These are phyloP conservation scores for Postia placenta DNA, from an alignment of 768 basidiomycete genomes.

Conservation along the genomic window DNA sequence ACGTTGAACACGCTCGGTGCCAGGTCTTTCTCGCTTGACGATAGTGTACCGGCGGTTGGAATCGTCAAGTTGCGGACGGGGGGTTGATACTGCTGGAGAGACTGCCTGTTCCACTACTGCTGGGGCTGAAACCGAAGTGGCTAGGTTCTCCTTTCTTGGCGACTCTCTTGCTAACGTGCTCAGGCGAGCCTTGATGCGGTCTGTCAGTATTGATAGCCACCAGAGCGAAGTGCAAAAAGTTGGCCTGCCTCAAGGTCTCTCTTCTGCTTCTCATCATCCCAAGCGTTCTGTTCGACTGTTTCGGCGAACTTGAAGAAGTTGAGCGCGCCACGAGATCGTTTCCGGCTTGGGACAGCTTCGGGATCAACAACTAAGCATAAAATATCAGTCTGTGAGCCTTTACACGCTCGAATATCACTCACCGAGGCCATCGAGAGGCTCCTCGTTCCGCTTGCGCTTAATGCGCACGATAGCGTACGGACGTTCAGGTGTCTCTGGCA, in stretches of 20 bases:
- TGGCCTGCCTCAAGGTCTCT: slow-evolving; percentile 55
- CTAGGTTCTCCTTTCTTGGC: slow-evolving; percentile 2
- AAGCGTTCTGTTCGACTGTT: slow-evolving; percentile 65
- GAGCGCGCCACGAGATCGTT: slow-evolving; percentile 48
- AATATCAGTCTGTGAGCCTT: no score
- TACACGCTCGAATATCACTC: no score
- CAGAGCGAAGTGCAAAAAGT: no score
- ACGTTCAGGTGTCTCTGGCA: slow-evolving; percentile 19
- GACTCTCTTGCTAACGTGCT: slow-evolving; percentile 16
- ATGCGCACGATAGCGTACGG: slow-evolving; percentile 72
- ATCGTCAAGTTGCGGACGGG: background rate
- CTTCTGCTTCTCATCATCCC: slow-evolving; percentile 54
- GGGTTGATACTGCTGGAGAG: background rate
- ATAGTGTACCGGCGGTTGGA: slow-evolving; percentile 19
- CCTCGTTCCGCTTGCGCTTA: slow-evolving; percentile 78
- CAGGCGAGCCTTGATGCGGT: slow-evolving; percentile 1
- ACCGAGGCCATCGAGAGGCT: slow-evolving; percentile 79
- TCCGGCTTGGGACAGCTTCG: slow-evolving; percentile 35
- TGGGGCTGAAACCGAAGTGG: background rate
- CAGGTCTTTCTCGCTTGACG: slow-evolving; percentile 10
- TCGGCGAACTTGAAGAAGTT: slow-evolving; percentile 79
- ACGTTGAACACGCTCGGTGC: slow-evolving; percentile 1
- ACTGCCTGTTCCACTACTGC: slow-evolving; percentile 6
- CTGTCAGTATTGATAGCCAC: no score
- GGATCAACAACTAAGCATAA: slow-evolving; percentile 11